Evolutionary conservation across 1,284 basidiomycete genomes (phyloP), one percentile per base, ranked within the genome.

Genomic region (Trichosporon sp.): DNA sequence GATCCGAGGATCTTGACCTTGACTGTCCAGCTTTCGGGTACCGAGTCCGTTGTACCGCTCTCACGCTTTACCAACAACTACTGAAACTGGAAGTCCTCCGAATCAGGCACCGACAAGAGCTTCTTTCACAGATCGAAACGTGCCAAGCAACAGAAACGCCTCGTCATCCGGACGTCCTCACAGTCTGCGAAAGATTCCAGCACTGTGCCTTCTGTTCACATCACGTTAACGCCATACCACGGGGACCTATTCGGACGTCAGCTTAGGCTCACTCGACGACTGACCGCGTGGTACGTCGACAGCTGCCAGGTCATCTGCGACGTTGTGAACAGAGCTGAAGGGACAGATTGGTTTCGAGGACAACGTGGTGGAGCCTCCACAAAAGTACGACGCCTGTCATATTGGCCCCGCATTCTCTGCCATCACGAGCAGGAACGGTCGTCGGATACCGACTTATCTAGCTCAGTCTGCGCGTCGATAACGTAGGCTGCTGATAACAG

Each of bases 51-150:
- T 8, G 19, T 6, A 4, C 7, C 21, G 51, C 51, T 54, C 51
- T 54, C 51, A 54, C 51, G 51, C 51, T 26, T n/a, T 16, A 5
- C 8, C 19, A 26, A 7, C 51, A 21, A 26, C 51, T 54, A 54
- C 51, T 54, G 51, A 54, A 54, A 54, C 51, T 21, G 19, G 51
- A 19, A 54, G 51, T 54, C 21, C 51, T 54, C 26, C 19, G 21
- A 19, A 4, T 21, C 51, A 54, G 51, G 51, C 51, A 54, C 51
- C n/a, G 35, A 6, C 51, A 26, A 54, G 21, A 26, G 19, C 21
- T 54, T 54, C 51, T 54, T 26, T 54, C 51, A 21, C 51, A 54
- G n/a, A 21, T 54, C 51, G 51, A 54, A 54, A 54, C 51, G 51
- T 54, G 51, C 51, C 51, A 7, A 54, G 51, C 51, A 26, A 54